These are phyloP conservation scores for Fragaria nilgerrensis DNA, from an alignment of 306 rosid species.

Conservation along the genomic window DNA sequence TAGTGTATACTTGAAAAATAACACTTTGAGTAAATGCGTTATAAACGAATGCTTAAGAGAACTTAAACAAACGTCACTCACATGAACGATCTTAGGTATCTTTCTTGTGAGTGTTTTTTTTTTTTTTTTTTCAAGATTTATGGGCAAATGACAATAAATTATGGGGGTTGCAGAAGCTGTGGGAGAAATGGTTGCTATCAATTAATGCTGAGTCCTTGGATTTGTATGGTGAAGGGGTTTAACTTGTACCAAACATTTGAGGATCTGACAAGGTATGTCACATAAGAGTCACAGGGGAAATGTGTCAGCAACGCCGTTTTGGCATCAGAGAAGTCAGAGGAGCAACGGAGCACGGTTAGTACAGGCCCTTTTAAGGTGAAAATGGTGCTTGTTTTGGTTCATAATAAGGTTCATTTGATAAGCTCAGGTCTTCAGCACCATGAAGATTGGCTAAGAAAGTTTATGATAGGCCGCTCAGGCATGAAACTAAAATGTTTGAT, in stretches of 20 bases:
- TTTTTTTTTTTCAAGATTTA: no score
- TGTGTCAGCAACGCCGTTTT: slow-evolving; percentile 31
- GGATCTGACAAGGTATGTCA: slow-evolving; percentile 24
- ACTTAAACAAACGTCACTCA: no score
- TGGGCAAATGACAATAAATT: not conserved
- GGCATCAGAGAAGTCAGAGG: not conserved
- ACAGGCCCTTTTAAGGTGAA: not conserved
- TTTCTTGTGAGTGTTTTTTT: no score
- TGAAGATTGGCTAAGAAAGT: not conserved
- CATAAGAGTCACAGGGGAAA: not conserved
- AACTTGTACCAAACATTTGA: slow-evolving; percentile 24
- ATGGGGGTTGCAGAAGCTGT: slow-evolving; percentile 31
- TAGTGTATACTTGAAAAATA: no score
- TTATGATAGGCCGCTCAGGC: not conserved
- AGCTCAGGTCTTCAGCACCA: not conserved
- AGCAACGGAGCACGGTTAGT: not conserved
- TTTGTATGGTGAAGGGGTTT: not conserved
- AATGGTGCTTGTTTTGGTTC: not conserved
- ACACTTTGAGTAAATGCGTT: no score
- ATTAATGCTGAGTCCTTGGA: slow-evolving; percentile 41
- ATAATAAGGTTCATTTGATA: not conserved
- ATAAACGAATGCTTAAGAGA: no score
- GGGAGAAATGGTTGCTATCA: slow-evolving; percentile 47
- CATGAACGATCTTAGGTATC: no score
- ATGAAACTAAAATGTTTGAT: not conserved